Evolutionary conservation across 169 alveolate genomes (phyloP).

Genomic region (Eimeria praecox): DNA sequence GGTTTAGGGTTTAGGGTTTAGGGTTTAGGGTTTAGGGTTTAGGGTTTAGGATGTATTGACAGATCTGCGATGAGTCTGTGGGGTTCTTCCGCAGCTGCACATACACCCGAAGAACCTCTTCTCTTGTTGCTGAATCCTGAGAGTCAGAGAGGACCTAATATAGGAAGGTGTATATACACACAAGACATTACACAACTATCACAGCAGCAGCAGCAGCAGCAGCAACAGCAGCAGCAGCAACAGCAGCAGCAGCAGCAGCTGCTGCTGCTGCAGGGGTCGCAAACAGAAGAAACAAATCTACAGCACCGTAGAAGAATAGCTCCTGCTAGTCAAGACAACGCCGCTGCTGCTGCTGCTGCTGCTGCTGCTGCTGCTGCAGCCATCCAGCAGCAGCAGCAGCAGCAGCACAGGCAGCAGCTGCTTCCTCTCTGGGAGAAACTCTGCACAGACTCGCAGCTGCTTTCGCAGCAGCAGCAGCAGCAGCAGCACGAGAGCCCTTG

Average conservation of each 20-base stretch:
- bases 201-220: constrained; percentile 38
- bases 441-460: neutral
- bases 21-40: constrained; percentile 1
- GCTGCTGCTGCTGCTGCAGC: neutral
- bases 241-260: constrained; percentile 8
- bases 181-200: neutral
- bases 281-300: neutral
- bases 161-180: neutral
- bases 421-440: constrained; percentile 21
- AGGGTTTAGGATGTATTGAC: neutral
- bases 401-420: too few species aligned
- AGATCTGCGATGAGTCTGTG: neutral
- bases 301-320: neutral
- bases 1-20: neutral
- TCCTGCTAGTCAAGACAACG: neutral
- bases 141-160: neutral
- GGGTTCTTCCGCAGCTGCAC: too few species aligned
- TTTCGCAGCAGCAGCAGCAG: constrained; percentile 22
- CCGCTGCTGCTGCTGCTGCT: constrained; percentile 9
- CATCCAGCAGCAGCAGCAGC: too few species aligned
- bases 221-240: neutral
- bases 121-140: constrained; percentile 11
- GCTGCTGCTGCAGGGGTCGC: neutral
- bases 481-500: too few species aligned
- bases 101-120: neutral